Evolutionary conservation across 345 rosid species (phyloP), one percentile per base, ranked within the genome.

Genomic region (Gossypium raimondii): DNA sequence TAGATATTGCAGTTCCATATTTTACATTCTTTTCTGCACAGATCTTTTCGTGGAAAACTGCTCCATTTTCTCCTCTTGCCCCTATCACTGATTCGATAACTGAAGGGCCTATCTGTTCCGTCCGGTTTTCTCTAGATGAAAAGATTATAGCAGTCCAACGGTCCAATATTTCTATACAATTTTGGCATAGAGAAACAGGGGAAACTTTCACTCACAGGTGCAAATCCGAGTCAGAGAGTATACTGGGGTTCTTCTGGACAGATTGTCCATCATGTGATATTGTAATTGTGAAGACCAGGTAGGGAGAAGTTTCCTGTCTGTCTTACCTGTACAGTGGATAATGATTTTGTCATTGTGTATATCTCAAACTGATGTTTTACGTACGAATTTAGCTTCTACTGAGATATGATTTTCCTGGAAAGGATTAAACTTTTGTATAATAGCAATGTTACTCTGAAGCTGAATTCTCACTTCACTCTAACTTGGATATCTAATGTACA

Each of bases 191-290:
- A 84, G 97, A 91, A 82, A 89, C 97, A 61, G 82, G 86, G 76
- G 85, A 88, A 81, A 85, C 80, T 78, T 86, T 88, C 75, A 78
- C 55, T 76, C 88, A 91, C 67, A 87, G 65, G 74, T 90, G 92
- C 86, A 91, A 78, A 80, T 70, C 90, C 66, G 98, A 90, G 74
- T 89, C 96, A 59, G 98, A 88, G 84, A 89, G 84, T 78, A 86
- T 95, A 79, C 84, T 95, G 67, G 98, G 99, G 66, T 91, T 91
- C 82, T 93, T 95, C 80, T 96, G 98, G 97, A 92, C 94, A 22
- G 99, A 96, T 84, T 91, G 97, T 83, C 91, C 94, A 1, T 79
- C 83, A 60, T 88, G 94, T 75, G 90, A 96, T 80, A 81, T 96
- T 77, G 98, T 89, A 20, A 79, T 93, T 70, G 91, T 96, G 45